Conservation (phyloP, 768 basidiomycete species). For the Boletus tomentosulus region DNA sequence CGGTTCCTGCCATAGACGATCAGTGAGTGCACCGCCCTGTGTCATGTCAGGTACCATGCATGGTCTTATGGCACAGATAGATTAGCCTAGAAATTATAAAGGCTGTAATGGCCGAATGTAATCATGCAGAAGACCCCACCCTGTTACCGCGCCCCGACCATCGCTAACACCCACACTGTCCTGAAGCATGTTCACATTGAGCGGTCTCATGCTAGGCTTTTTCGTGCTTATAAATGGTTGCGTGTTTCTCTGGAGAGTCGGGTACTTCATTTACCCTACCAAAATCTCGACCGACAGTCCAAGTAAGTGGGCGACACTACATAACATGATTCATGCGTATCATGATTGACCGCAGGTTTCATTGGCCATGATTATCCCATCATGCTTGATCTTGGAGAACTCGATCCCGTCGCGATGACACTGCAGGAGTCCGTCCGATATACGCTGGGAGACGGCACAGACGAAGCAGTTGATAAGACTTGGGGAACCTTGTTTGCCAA, state of each 20-base stretch:
- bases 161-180: neutral
- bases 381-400: constrained; percentile 4
- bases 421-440: constrained; percentile 6
- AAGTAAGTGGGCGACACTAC: neutral
- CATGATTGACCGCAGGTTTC: neutral
- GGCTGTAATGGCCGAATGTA: neutral
- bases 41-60: too few species aligned
- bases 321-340: neutral
- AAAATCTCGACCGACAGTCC: neutral
- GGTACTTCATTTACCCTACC: neutral
- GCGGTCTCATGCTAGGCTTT: neutral
- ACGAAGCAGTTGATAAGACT: constrained; percentile 4
- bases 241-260: constrained; percentile 2
- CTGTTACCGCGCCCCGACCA: neutral
- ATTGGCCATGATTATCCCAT: constrained; percentile 7
- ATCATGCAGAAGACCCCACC: neutral
- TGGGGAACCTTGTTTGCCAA: constrained; percentile 9
- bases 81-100: neutral
- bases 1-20: too few species aligned
- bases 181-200: neutral
- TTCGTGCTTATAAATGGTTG: constrained; percentile 4
- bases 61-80: neutral
- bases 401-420: constrained; percentile 9
- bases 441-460: neutral
- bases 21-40: too few species aligned